Evolutionary conservation across 805 yeast species (phyloP).

Genomic region (Millerago galiae): DNA sequence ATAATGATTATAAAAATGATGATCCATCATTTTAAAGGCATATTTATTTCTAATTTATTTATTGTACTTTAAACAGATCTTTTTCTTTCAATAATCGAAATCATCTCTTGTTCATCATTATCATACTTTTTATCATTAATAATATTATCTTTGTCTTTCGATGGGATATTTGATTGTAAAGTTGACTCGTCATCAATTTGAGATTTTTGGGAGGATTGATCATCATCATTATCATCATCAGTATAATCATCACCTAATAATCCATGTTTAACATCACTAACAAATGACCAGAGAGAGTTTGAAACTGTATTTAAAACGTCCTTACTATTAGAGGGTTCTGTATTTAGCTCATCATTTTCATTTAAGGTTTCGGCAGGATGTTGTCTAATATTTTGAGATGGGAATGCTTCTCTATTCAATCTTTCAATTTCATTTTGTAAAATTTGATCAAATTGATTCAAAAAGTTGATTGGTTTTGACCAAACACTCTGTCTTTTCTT

Average conservation of each 20-base stretch:
- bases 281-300: slow-evolving; percentile 43
- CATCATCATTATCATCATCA: background rate
- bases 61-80: background rate
- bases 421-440: slow-evolving; percentile 62
- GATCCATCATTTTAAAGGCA: slow-evolving; percentile 18
- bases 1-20: slow-evolving; percentile 23
- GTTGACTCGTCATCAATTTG: background rate
- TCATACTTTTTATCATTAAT: slow-evolving; percentile 1
- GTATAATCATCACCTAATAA: slow-evolving; percentile 29
- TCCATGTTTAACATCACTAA: slow-evolving; percentile 41
- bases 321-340: slow-evolving; percentile 2
- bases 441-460: slow-evolving; percentile 63
- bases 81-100: slow-evolving; percentile 10
- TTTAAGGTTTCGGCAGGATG: background rate
- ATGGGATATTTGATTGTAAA: background rate
- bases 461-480: slow-evolving; percentile 52
- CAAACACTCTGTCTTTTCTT: slow-evolving; percentile 27
- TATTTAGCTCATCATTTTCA: slow-evolving; percentile 2
- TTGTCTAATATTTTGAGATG: slow-evolving; percentile 4
- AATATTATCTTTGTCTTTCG: background rate
- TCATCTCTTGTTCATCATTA: slow-evolving; percentile 19
- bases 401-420: slow-evolving; percentile 24
- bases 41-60: background rate
- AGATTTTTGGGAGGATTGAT: background rate
- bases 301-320: slow-evolving; percentile 33